Percentiles rank a stretch among this genome's conserved stretches.
Conservation (phyloP, 768 basidiomycete genomes). For the Kwoniella mangroviensis region DNA sequence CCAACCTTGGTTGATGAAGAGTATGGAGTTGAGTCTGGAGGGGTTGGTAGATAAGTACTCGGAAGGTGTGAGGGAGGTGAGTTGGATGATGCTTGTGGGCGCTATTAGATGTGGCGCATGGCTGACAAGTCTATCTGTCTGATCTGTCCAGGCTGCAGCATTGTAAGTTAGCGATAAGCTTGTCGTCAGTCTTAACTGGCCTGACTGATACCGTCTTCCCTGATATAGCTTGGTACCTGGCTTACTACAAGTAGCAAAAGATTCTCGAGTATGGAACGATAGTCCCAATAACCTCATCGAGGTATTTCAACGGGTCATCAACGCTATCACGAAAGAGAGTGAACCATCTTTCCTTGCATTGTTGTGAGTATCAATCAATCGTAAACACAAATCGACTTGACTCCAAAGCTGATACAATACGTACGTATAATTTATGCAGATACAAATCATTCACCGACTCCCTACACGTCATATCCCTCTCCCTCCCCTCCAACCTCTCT, state of each 20-base stretch:
- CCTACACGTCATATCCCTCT: conserved; percentile 30
- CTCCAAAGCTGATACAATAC: background rate
- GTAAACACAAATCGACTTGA: background rate
- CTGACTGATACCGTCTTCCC: too few relatives aligned
- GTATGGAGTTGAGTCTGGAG: conserved; percentile 35
- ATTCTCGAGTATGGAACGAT: conserved; percentile 23
- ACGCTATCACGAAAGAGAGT: conserved; percentile 32
- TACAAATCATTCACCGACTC: conserved; percentile 46
- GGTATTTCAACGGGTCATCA: conserved; percentile 33
- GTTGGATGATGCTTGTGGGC: background rate
- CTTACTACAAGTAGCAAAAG: conserved; percentile 43
- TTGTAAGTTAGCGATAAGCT: background rate
- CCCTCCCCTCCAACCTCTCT: conserved; percentile 23
- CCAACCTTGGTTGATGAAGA: conserved; percentile 29
- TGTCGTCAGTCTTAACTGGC: background rate
- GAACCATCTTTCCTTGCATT: conserved; percentile 28
- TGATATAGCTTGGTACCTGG: conserved; percentile 33
- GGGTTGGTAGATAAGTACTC: conserved; percentile 28
- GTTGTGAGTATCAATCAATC: conserved; percentile 19
- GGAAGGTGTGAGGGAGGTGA: conserved; percentile 39
- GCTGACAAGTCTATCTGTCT: background rate
- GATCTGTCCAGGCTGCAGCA: background rate
- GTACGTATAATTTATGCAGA: conserved; percentile 6
- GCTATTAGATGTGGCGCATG: background rate
- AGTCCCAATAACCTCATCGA: conserved; percentile 18